Evolutionary conservation across 2,329 filamentous ascomycete genomes (phyloP), one percentile per base, ranked within the genome.

Genomic region (Penicillium polonicum): DNA sequence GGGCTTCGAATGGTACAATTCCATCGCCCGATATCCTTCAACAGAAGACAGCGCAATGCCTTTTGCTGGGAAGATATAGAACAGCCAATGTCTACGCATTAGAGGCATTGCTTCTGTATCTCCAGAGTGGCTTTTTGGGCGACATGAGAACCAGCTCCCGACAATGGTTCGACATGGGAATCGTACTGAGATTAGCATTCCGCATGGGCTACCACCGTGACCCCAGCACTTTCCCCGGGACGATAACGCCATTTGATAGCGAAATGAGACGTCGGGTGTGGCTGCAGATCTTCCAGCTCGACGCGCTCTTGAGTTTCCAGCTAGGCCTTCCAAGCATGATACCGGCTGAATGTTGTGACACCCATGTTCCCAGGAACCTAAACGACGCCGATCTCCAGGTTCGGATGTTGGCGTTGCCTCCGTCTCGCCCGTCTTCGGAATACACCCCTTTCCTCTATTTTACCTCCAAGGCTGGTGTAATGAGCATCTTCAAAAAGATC

Each of bases 321-420:
- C 78, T 88, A 63, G 86, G 86, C 2, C 73, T 88, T 25, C 85
- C 86, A 1, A 80, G 80, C 60, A 83, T 85, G 78, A 78, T 86
- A 43, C 76, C 82, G 49, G 77, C 79, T 17, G 80, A 84, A 49
- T 81, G 86, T 50, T 82, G 78, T 43, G 86, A 88, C 64, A 85
- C 83, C 0, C 63, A 70, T 2, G 67, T 79, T 21, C 85, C 85
- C 4, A 74, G 77, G 10, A 87, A 88, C 65, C 67, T 88, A n/a
- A 69, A 79, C 29, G 85, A 88, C 66, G 76, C 80, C 1, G 85
- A 88, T 62, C 83, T 88, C 57, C 74, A 77, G 56, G 77, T 82
- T 60, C 68, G 80, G 48, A 77, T 74, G 10, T 66, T 65, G 3
- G 73, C 74, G 21, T 67, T 88, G 27, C 85, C 85, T 0, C 75